Base-by-base conservation (phyloP, 2,329 filamentous ascomycete species). In the Cordyceps cicadae region DNA sequence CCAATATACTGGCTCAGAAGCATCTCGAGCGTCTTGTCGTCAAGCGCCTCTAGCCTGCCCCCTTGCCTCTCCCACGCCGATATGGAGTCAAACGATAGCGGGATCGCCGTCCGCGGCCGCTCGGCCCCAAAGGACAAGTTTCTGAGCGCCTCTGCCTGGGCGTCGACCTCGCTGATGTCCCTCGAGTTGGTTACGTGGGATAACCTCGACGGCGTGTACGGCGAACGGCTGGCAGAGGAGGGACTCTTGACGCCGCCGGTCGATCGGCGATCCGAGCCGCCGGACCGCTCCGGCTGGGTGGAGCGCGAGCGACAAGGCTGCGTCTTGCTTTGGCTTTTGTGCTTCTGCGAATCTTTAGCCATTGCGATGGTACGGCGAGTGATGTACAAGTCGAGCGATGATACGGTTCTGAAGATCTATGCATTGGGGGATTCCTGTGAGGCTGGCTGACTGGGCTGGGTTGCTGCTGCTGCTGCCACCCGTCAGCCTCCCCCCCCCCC, bases 141-240 rank as follows among this genome's bases (percentile, higher is more conserved):
- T n/a, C 50, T 39, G n/a, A 53, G 21, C 0, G 50, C 57, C 41
- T 59, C 57, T 5, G 57, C 5, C 26, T 59, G 57, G n/a, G 26
- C 49, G 17, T 59, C 57, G 2, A 53, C 41, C 11, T 59, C 57
- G 6, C 39, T 59, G 0, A 53, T n/a, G 15, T 59, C 57, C 5
- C 49, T 14, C 49, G 50, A 50, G 17, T 53, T 59, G 14, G 57
- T 59, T 9, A 59, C 50, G 7, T 59, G 57, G 17, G 57, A 59
- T 19, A 59, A 14, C n/a, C 57, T 49, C 26, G 57, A 59, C 21
- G 57, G 50, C 14, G 19, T 46, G 6, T 59, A 53, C 2, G 26
- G 9, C 12, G 39, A 21, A 12, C 41, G 50, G 3, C 49, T 53
- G n/a, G 53, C 24, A 24, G 48, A 24, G 11, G 55, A 43, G 24